Base-by-base conservation (phyloP, 345 rosid species). In the Citrus australasica region DNA sequence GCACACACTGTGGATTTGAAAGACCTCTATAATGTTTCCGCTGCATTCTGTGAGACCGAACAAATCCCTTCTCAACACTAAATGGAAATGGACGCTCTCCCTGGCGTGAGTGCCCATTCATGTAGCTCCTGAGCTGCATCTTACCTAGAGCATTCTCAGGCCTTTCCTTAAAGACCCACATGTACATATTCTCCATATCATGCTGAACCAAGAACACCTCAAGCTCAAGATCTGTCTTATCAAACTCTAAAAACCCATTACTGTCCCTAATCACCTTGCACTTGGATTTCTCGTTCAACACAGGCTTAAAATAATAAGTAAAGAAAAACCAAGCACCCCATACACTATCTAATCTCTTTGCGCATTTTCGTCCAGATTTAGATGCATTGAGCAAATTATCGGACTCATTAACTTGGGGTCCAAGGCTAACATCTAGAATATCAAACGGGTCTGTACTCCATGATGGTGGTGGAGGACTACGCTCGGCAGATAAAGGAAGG, bases 261-360 rank as follows among this genome's bases (percentile, higher is more conserved):
- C 73, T 70, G 24, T 89, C 92, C 82, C 84, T 75, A 6, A 74
- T 73, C 30, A 85, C 72, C 84, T 88, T 88, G 81, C 80, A 69
- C 85, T 89, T 89, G 6, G 90, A 85, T 73, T 84, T 89, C 81
- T 89, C 92, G 62, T 87, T 87, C 80, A 87, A 66, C 71, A 84
- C 92, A 33, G 92, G 92, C 88, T 85, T 85, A 76, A 89, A 89
- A 75, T 87, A 89, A 79, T 84, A 85, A 76, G 80, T 87, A 69
- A 89, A 89, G 71, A 89, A 89, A 80, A 89, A 82, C 87, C 92
- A 89, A 55, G 89, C 90, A 79, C 92, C 92, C 92, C 92, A 87
- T 16, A 89, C 85, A 59, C 89, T 85, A 65, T 87, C 92, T 59
- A 89, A 79, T 69, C 92, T 79, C 74, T 87, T 89, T 8, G 82